Evolutionary conservation across 1,284 basidiomycete species (phyloP).

Genomic region (Grifola frondosa): DNA sequence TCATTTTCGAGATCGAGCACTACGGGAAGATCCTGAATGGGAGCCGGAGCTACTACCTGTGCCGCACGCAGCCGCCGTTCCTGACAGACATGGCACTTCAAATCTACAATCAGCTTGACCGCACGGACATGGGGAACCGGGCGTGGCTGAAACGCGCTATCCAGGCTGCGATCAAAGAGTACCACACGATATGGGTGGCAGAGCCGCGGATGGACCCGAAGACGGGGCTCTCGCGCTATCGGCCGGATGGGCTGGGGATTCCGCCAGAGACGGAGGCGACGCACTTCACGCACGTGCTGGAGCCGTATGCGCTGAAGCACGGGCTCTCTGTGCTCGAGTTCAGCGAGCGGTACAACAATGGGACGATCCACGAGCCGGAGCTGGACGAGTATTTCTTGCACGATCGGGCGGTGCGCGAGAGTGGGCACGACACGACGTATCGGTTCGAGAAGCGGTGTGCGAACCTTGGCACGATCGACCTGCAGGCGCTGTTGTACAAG

Average conservation of each 20-base stretch:
- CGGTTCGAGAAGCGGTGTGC: constrained; percentile 96
- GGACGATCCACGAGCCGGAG: constrained; percentile 79
- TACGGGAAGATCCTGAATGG: constrained; percentile 89
- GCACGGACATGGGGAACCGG: constrained; percentile 81
- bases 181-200: constrained; percentile 96
- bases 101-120: constrained; percentile 94
- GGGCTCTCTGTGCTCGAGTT: constrained; percentile 97
- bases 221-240: constrained; percentile 91
- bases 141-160: constrained; percentile 94
- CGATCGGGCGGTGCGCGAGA: constrained; percentile 92
- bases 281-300: constrained; percentile 96
- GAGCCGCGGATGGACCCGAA: constrained; percentile 91
- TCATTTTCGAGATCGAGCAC: constrained; percentile 98
- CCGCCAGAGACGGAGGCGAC: constrained; percentile 98
- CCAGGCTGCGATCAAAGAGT: constrained; percentile 97
- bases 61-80: constrained; percentile 96
- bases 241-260: constrained; percentile 93
- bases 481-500: constrained; percentile 90
- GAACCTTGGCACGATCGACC: constrained; percentile 93
- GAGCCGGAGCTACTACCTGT: constrained; percentile 87
- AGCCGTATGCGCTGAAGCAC: constrained; percentile 91
- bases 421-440: constrained; percentile 97
- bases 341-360: constrained; percentile 93
- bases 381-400: constrained; percentile 98
- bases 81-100: constrained; percentile 98